Evolutionary conservation across 2,329 filamentous ascomycete species (phyloP).

Genomic region (Pyricularia grisea): DNA sequence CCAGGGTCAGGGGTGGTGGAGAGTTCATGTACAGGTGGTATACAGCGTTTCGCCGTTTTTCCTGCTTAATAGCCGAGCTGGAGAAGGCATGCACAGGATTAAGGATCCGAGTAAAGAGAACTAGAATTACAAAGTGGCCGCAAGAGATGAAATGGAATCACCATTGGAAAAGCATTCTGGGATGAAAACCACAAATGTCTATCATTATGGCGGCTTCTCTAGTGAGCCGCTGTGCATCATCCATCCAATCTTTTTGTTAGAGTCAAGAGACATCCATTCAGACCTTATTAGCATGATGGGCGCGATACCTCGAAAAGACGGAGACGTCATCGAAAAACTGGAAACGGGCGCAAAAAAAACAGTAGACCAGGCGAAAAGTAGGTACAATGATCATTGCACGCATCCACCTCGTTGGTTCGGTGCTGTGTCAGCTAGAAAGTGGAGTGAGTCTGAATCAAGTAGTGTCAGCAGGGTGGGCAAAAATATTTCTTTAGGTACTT

Average conservation of each 20-base stretch:
- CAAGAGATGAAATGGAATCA: neutral
- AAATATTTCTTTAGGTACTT: neutral
- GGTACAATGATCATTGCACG: neutral
- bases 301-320: neutral
- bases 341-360: neutral
- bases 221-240: neutral
- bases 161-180: neutral
- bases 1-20: neutral
- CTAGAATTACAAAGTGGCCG: neutral
- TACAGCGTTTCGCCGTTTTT: neutral
- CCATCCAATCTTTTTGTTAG: neutral
- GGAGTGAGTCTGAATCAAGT: neutral
- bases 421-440: neutral
- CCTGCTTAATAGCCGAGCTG: neutral
- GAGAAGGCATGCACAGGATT: neutral
- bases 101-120: neutral
- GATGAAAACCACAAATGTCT: neutral
- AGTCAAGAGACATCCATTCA: neutral
- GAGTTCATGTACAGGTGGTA: neutral
- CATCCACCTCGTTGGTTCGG: neutral
- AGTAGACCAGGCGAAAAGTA: neutral
- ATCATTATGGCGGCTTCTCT: neutral
- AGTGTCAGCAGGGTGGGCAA: neutral
- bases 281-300: neutral
- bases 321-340: neutral